Percentiles rank a stretch among this genome's conserved stretches.
Conservation (phyloP, 306 rosid genomes). For the Chamaecrista fasciculata region DNA sequence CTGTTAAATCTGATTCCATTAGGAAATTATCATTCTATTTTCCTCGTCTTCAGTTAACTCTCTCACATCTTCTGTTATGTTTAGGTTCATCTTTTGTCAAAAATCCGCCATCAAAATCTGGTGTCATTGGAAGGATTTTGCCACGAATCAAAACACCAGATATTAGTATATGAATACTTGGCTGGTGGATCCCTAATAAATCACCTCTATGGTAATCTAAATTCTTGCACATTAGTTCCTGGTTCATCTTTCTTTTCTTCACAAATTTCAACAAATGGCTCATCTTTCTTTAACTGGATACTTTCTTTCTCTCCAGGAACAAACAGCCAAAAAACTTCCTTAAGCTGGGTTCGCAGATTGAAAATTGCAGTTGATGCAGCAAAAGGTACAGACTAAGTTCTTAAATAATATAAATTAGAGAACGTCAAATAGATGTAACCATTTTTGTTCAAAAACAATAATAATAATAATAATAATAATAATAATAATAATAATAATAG, state of each 20-base stretch:
- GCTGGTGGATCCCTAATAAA: slow-evolving; percentile 90
- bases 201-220: slow-evolving; percentile 72
- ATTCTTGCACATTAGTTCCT: background rate
- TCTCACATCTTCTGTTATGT: slow-evolving; percentile 6
- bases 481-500: too few relatives aligned
- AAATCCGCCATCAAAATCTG: slow-evolving; percentile 82
- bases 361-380: slow-evolving; percentile 96
- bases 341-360: slow-evolving; percentile 93
- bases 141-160: slow-evolving; percentile 85
- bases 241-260: background rate
- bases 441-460: too few relatives aligned
- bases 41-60: slow-evolving; percentile 9
- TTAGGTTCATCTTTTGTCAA: slow-evolving; percentile 78
- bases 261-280: background rate
- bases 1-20: background rate
- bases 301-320: slow-evolving; percentile 45
- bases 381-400: slow-evolving; percentile 54
- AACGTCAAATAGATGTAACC: too few relatives aligned
- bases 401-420: background rate
- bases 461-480: too few relatives aligned
- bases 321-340: slow-evolving; percentile 50
- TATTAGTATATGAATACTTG: slow-evolving; percentile 87
- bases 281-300: background rate
- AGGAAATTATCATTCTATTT: background rate
- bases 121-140: slow-evolving; percentile 92